Conservation (phyloP, 1,284 basidiomycete genomes). For the Puccinia coronata region DNA sequence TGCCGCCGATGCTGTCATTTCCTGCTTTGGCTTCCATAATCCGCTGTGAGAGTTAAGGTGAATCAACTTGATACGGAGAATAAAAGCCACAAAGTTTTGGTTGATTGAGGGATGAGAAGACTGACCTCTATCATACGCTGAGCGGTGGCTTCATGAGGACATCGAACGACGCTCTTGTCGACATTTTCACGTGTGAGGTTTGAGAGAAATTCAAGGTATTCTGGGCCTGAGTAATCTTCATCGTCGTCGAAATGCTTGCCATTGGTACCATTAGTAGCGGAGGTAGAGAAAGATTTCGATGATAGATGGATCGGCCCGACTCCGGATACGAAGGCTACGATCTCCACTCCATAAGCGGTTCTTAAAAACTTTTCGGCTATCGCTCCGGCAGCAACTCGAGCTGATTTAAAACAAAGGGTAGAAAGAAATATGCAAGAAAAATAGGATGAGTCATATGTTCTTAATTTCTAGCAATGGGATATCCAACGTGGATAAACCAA, state of each 20-base stretch:
- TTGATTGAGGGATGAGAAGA: conserved; percentile 11
- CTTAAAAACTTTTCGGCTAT: conserved; percentile 96
- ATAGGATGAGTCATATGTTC: background rate
- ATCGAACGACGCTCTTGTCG: conserved; percentile 83
- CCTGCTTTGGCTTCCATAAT: conserved; percentile 88
- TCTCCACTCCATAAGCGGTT: conserved; percentile 83
- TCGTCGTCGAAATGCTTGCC: conserved; percentile 55
- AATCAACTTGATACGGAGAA: background rate
- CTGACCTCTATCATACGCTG: conserved; percentile 83
- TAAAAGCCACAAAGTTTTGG: background rate
- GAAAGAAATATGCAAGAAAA: background rate
- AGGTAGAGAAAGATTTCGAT: conserved; percentile 17
- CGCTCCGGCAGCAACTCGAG: conserved; percentile 93
- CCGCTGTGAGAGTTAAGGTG: conserved; percentile 65
- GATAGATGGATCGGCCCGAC: conserved; percentile 86
- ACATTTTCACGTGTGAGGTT: conserved; percentile 83
- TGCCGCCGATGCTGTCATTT: conserved; percentile 93
- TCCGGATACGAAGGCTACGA: conserved; percentile 93
- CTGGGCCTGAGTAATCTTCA: conserved; percentile 65
- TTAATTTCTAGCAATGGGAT: background rate
- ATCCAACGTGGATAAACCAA: too few species aligned
- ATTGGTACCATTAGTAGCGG: conserved; percentile 52
- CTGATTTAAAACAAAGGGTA: conserved; percentile 62
- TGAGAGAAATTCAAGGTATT: conserved; percentile 77
- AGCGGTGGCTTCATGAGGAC: conserved; percentile 84